phyloP scores from a whole-genome alignment of 306 rosid genomes.

The Morella rubra region DNA sequence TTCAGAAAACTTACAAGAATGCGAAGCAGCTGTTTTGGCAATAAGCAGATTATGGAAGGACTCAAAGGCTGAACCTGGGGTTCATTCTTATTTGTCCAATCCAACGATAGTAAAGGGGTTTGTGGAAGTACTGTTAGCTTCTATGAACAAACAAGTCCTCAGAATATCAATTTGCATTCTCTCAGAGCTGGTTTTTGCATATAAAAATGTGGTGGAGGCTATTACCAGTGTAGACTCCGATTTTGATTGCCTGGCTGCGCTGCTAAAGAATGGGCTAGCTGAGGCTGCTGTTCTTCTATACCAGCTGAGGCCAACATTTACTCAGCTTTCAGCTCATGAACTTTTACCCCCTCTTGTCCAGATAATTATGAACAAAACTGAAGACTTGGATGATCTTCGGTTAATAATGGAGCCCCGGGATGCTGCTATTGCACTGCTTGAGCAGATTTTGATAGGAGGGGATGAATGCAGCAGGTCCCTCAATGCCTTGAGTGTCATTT shows the following conservation, averaged over 20 bases:
- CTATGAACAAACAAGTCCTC: conserved; percentile 61
- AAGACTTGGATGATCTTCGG: conserved; percentile 55
- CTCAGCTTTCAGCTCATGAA: conserved; percentile 69
- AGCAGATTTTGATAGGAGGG: conserved; percentile 76
- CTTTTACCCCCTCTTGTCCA: conserved; percentile 65
- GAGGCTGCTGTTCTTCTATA: conserved; percentile 84
- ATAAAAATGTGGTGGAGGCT: conserved; percentile 69
- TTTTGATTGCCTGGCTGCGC: conserved; percentile 76
- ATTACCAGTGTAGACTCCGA: conserved; percentile 83
- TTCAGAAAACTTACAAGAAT: conserved; percentile 68
- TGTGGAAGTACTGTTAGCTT: conserved; percentile 78
- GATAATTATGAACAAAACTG: conserved; percentile 50
- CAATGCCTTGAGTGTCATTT: conserved; percentile 62
- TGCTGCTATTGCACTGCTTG: conserved; percentile 71
- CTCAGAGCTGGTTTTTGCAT: conserved; percentile 60
- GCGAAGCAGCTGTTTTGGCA: conserved; percentile 72
- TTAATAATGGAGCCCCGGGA: conserved; percentile 69
- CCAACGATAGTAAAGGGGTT: conserved; percentile 73
- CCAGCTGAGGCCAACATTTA: conserved; percentile 67
- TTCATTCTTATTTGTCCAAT: conserved; percentile 67
- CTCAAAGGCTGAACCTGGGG: conserved; percentile 64
- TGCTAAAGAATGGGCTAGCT: conserved; percentile 70
- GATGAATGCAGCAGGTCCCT: conserved; percentile 68
- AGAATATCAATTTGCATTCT: conserved; percentile 73
- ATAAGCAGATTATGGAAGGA: conserved; percentile 79